phyloP scores from a whole-genome alignment of 139 green algal genomes.

The Zygnema cylindricum region DNA sequence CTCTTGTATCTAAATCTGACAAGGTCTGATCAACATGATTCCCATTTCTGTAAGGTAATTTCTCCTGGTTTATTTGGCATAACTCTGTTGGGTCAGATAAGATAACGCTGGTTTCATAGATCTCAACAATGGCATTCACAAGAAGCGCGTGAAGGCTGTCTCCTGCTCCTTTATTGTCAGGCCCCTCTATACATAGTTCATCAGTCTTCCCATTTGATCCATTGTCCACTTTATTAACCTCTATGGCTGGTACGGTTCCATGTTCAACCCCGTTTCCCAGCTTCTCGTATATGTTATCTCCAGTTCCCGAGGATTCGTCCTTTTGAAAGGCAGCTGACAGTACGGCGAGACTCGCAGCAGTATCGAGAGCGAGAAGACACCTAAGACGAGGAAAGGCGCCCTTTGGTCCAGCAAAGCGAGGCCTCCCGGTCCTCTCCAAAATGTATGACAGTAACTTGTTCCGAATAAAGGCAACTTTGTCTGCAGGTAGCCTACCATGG shows the following conservation, averaged over 20 bases:
- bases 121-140: not conserved
- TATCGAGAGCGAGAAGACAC: constrained; percentile 35
- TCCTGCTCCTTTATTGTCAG: not conserved
- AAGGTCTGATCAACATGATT: not conserved
- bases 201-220: not conserved
- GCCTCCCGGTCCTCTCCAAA: not conserved
- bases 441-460: not conserved
- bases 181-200: not conserved
- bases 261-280: not conserved
- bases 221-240: not conserved
- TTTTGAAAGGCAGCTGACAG: constrained; percentile 39
- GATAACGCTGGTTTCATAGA: not conserved
- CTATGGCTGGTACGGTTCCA: not conserved
- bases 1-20: not conserved
- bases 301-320: constrained; percentile 11
- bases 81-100: not conserved
- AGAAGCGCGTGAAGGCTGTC: not conserved
- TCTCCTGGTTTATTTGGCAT: not conserved
- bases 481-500: not conserved
- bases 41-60: not conserved
- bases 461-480: not conserved
- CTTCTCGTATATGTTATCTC: not conserved
- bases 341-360: constrained; percentile 17
- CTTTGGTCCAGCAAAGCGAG: not conserved
- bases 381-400: constrained; percentile 35